These are phyloP conservation scores for Thraustochytrium striatum DNA, from an alignment of 352 stramenopile species.

Conservation along the genomic window DNA sequence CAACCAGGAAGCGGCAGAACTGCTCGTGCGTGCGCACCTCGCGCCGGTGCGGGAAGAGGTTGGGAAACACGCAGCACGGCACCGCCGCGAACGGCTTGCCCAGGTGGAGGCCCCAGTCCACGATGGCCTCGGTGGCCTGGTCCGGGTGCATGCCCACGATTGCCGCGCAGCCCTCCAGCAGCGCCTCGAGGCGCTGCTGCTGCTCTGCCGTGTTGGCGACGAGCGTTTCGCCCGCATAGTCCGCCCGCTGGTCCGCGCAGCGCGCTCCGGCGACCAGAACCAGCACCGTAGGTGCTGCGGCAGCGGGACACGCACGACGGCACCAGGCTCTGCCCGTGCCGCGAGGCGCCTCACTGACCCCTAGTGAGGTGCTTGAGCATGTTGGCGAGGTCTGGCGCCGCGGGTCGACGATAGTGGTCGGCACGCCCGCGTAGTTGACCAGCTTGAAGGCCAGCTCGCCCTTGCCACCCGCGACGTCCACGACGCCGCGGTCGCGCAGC, in stretches of 20 bases:
- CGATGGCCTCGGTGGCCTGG: slow-evolving; percentile 87
- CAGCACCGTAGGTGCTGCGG: too few species aligned
- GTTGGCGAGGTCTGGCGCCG: too few species aligned
- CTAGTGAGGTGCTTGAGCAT: too few species aligned
- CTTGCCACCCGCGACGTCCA: slow-evolving; percentile 73
- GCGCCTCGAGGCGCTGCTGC: slow-evolving; percentile 60
- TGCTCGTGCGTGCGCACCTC: slow-evolving; percentile 15
- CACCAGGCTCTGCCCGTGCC: too few species aligned
- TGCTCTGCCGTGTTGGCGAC: slow-evolving; percentile 58
- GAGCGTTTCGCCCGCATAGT: neutral
- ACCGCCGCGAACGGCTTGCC: slow-evolving; percentile 89
- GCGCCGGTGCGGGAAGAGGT: slow-evolving; percentile 45
- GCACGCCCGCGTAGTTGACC: slow-evolving; percentile 64
- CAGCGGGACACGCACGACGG: too few species aligned
- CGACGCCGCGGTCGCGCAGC: slow-evolving; percentile 48
- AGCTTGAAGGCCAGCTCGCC: slow-evolving; percentile 75
- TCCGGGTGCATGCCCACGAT: slow-evolving; percentile 90
- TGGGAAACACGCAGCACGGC: slow-evolving; percentile 89
- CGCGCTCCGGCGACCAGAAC: neutral
- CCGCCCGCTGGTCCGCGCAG: neutral
- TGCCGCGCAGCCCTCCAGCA: slow-evolving; percentile 69
- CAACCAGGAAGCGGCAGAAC: slow-evolving; percentile 2
- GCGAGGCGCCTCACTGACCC: too few species aligned
- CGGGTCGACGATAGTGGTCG: slow-evolving; percentile 60
- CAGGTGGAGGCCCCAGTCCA: slow-evolving; percentile 79